Evolutionary conservation across 1,139 yeast species (phyloP).

Genomic region (Zygosaccharomyces pseudobailii): DNA sequence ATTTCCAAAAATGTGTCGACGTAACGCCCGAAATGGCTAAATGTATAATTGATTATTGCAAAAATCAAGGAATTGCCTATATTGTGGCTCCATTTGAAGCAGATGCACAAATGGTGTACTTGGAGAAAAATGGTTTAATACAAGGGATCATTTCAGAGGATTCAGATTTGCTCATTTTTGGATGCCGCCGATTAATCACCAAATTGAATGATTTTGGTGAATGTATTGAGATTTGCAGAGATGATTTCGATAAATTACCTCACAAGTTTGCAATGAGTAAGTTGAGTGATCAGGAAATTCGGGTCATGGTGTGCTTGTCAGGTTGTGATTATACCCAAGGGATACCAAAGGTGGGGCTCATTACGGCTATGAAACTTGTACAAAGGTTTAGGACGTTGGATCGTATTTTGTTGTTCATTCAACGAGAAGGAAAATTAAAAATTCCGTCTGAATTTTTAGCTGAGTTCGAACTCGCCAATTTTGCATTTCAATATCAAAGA

Average conservation of each 20-base stretch:
- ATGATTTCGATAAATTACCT: constrained; percentile 43
- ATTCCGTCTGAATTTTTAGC: constrained; percentile 56
- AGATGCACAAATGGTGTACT: constrained; percentile 91
- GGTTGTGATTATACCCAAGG: constrained; percentile 98
- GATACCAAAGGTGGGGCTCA: constrained; percentile 71
- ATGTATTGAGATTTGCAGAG: constrained; percentile 63
- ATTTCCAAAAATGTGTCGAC: constrained; percentile 74
- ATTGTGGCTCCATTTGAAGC: constrained; percentile 99
- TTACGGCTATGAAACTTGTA: constrained; percentile 66
- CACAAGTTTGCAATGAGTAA: constrained; percentile 44
- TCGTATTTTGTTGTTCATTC: constrained; percentile 51
- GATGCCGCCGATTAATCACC: constrained; percentile 70
- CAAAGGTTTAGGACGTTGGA: constrained; percentile 49
- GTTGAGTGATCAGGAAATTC: constrained; percentile 53
- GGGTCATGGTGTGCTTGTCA: constrained; percentile 77
- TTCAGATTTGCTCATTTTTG: constrained; percentile 87
- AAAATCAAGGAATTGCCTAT: constrained; percentile 53
- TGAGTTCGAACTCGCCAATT: constrained; percentile 62
- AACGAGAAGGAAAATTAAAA: constrained; percentile 54
- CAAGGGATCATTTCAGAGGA: constrained; percentile 92
- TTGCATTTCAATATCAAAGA: constrained; percentile 81
- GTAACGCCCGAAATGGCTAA: constrained; percentile 92
- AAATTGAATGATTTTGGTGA: constrained; percentile 75
- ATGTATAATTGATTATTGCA: constrained; percentile 69
- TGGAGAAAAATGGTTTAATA: constrained; percentile 70